These are phyloP conservation scores for Amyloporia xantha DNA, from an alignment of 768 basidiomycete genomes.

Conservation along the genomic window DNA sequence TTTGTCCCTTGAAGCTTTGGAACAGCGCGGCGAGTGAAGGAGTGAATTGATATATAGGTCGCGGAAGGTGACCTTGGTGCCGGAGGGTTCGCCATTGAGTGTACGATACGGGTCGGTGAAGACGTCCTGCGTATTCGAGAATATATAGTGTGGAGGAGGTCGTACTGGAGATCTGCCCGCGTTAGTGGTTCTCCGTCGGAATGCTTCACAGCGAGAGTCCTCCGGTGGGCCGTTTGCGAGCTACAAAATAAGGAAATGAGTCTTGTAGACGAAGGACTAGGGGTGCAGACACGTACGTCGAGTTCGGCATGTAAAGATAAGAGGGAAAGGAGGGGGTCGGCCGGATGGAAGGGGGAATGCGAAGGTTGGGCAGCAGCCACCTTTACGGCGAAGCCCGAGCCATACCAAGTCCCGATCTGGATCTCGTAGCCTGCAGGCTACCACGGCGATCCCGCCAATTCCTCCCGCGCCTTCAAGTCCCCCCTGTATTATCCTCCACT, in stretches of 20 bases:
- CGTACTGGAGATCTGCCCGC: conserved; percentile 61
- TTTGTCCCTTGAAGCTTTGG: conserved; percentile 66
- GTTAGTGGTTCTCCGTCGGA: conserved; percentile 61
- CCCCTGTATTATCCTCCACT: too few relatives aligned
- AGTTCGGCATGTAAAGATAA: conserved; percentile 16
- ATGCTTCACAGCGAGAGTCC: conserved; percentile 39
- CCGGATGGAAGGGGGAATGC: neutral
- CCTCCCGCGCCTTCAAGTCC: conserved; percentile 2
- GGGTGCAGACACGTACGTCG: conserved; percentile 14
- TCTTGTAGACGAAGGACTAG: neutral
- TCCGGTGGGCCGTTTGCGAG: conserved; percentile 37
- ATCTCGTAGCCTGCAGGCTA: conserved; percentile 25
- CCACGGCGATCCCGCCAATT: conserved; percentile 1
- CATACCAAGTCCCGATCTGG: conserved; percentile 17
- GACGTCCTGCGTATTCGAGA: conserved; percentile 36
- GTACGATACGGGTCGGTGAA: conserved; percentile 60
- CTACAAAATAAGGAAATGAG: conserved; percentile 28
- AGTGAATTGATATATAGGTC: conserved; percentile 43
- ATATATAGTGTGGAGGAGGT: conserved; percentile 36
- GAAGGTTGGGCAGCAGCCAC: conserved; percentile 17
- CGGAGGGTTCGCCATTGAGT: conserved; percentile 27
- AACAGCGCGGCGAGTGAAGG: conserved; percentile 55
- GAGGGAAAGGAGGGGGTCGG: conserved; percentile 3
- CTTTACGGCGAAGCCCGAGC: conserved; percentile 20
- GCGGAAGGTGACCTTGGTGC: conserved; percentile 35